These are phyloP conservation scores for Fusarium redolens DNA, from an alignment of 2,329 filamentous ascomycete genomes.

Conservation along the genomic window DNA sequence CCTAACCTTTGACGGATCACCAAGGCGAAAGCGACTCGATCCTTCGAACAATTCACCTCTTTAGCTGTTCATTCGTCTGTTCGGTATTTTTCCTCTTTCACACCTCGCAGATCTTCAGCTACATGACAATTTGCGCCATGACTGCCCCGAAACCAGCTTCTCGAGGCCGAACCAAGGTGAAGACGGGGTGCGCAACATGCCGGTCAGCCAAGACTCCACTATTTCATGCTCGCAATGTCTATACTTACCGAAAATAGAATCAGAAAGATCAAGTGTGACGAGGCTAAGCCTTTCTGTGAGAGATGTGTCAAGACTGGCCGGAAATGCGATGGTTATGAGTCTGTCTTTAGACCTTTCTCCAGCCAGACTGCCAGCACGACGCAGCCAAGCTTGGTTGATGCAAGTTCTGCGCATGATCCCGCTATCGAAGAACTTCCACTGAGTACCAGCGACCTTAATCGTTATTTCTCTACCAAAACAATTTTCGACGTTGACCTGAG, in stretches of 20 bases:
- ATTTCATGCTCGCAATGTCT: not conserved
- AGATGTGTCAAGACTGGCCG: constrained; percentile 54
- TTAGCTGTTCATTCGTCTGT: constrained; percentile 20
- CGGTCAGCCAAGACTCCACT: constrained; percentile 48
- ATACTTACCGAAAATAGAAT: constrained; percentile 38
- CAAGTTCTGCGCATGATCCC: not conserved
- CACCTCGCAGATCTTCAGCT: not conserved
- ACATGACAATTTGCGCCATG: constrained; percentile 28
- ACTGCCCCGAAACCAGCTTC: not conserved
- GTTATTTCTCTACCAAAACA: constrained; percentile 57
- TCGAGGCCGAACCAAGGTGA: constrained; percentile 49
- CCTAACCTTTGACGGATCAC: fast-evolving
- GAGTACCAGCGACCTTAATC: constrained; percentile 51
- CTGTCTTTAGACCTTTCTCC: constrained; percentile 49
- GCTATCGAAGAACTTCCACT: constrained; percentile 31
- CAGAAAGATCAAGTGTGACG: constrained; percentile 54
- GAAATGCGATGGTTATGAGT: constrained; percentile 57
- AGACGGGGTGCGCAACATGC: constrained; percentile 57
- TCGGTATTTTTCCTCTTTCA: constrained; percentile 9
- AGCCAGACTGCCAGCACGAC: constrained; percentile 23
- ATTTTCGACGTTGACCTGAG: constrained; percentile 52
- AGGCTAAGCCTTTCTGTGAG: constrained; percentile 50
- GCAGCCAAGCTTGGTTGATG: constrained; percentile 24
- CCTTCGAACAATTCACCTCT: not conserved
- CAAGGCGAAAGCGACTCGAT: not conserved